Evolutionary conservation across 441 rosid genomes (phyloP).

Genomic region (Metrosideros polymorpha): DNA sequence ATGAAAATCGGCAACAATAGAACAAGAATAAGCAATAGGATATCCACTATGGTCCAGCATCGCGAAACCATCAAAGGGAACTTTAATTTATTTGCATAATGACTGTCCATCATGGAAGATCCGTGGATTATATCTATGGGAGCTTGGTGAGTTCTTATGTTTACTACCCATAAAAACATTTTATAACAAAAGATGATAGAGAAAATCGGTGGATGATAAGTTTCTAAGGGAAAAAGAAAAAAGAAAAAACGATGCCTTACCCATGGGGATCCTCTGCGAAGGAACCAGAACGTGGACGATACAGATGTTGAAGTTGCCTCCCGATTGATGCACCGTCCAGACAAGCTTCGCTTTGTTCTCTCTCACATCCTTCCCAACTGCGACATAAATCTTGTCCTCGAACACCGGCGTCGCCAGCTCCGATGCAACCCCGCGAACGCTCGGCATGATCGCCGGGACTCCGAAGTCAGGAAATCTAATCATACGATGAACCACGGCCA

Average conservation of each 20-base stretch:
- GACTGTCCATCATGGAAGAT: not conserved
- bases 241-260: not conserved
- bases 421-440: not conserved
- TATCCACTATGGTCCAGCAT: not conserved
- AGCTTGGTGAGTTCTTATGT: not conserved
- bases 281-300: conserved; percentile 6
- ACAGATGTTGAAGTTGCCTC: not conserved
- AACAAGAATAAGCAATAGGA: not conserved
- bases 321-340: not conserved
- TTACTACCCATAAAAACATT: not conserved
- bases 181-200: not conserved
- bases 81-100: not conserved
- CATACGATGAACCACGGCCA: not conserved
- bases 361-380: not conserved
- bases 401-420: not conserved
- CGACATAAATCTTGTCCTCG: not conserved
- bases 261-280: not conserved
- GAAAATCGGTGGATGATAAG: not conserved
- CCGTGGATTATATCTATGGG: not conserved
- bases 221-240: not conserved
- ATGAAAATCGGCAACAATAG: not conserved
- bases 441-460: not conserved
- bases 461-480: not conserved
- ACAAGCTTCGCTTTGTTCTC: not conserved
- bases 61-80: not conserved